Evolutionary conservation across 2,329 filamentous ascomycete species (phyloP), one percentile per base, ranked within the genome.

Genomic region (Trichophyton benhamiae): DNA sequence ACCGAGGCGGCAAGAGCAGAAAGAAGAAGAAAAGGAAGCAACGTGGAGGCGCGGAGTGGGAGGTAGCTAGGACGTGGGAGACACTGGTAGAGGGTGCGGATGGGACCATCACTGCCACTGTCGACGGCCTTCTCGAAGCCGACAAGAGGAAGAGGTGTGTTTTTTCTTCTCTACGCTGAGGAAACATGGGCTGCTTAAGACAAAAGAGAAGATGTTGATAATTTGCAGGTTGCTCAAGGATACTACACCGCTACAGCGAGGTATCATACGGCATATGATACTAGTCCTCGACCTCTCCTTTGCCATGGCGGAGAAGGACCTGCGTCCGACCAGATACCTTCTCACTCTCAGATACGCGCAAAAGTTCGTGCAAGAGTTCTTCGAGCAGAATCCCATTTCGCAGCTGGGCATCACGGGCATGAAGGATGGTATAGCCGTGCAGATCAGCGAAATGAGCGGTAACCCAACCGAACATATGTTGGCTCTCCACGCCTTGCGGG

Each of bases 371-470:
- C 83, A 86, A 63, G 92, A 96, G 73, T 99, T 90, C 76, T 99
- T 97, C 71, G 94, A 97, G 75, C 94, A 99, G 75, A 99, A 99
- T 69, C 94, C 94, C 9, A 97, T 99, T 66, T 95, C 91, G 8
- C 94, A 99, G 75, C 83, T 99, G 61, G 91, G 88, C 25, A 87
- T 99, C 33, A 79, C 99, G 44, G 92, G 89, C 58, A 96, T 97
- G 88, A 84, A 89, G 64, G 94, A 97, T 72, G 94, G 94, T 15
- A 80, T 97, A 15, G 91, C 91, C 1, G 79, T 95, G 25, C 81
- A 89, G 44, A 83, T 99, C 65, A 94, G 88, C 70, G 89, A 96
- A 70, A 86, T 97, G 79, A 87, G 88, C 61, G 94, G 94, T 8
- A 96, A 96, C 70, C 91, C 92, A 2, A 86, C 86, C 7, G 89